Evolutionary conservation across 176 grass and related monocot genomes (phyloP).

Genomic region (Aechmea fasciata): DNA sequence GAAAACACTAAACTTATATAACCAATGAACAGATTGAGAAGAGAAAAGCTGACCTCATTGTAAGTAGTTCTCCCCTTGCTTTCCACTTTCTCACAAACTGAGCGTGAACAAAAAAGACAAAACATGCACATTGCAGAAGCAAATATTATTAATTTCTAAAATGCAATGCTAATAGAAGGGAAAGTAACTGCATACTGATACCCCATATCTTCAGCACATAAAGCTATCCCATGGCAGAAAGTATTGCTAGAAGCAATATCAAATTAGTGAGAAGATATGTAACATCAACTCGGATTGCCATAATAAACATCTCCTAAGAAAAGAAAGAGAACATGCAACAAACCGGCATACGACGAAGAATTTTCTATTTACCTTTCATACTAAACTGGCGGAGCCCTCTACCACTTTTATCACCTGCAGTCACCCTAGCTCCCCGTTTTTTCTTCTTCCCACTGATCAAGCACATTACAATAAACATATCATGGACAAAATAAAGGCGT

Average conservation of each 20-base stretch:
- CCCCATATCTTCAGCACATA: too few relatives aligned
- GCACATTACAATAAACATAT: conserved; percentile 11
- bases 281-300: not conserved
- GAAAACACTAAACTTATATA: conserved; percentile 1
- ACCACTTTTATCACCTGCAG: conserved; percentile 82
- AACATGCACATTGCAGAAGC: conserved; percentile 9
- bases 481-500: conserved; percentile 14
- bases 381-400: conserved; percentile 96
- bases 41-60: conserved; percentile 63
- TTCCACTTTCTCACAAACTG: conserved; percentile 99
- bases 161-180: not conserved
- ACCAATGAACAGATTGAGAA: too few relatives aligned
- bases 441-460: conserved; percentile 86
- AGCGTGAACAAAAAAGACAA: conserved; percentile 1
- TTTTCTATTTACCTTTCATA: conserved; percentile 64
- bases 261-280: too few relatives aligned
- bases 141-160: conserved; percentile 5
- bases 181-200: too few relatives aligned
- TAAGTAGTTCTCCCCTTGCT: conserved; percentile 99
- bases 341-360: not conserved
- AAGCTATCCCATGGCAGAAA: too few relatives aligned
- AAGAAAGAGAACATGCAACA: conserved; percentile 4
- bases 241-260: too few relatives aligned
- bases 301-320: not conserved
- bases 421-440: conserved; percentile 53